Base-by-base conservation (phyloP, 768 basidiomycete species). In the Glaciozyma antarctica region DNA sequence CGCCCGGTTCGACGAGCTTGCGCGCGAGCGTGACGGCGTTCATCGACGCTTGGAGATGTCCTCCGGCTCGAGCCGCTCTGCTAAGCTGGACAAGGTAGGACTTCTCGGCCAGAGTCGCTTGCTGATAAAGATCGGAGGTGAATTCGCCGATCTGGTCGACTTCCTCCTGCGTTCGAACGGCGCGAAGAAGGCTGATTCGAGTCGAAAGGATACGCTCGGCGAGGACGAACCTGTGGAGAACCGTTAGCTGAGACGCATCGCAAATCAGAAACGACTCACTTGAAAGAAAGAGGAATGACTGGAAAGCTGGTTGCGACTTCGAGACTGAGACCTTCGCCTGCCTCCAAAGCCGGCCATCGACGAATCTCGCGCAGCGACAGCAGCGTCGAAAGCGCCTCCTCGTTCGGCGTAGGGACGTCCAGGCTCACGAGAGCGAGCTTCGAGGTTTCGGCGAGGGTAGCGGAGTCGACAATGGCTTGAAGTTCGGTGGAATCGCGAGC, bases 201-300 rank as follows among this genome's bases (percentile, higher is more conserved):
- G 88, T 90, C 4, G 90, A 86, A 75, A 90, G 81, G 55, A 95
- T 81, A 45, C 80, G 82, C 73, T 97, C 91, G 17, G 88, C 78
- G 70, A 85, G 82, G 6, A 78, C 71, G 76, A 94, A 95, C 41
- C 91, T 92, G 65, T 0, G 8, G 6, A n/a, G 0, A 44, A 15
- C n/a, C 21, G 17, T 53, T 6, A 21, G 45, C 2, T 24, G 10
- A 38, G 34, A 22, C 1, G 5, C 15, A 8, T 15, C 7, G 38
- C 13, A n/a, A 43, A 15, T 13, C 30, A 7, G 15, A 32, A 28
- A 4, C 15, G 54, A 58, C 32, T 12, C n/a, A 21, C 41, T 24
- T 19, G 58, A 52, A 49, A n/a, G 16, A 3, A 8, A 48, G 47
- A 38, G 52, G 32, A 22, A n/a, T 34, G 45, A 63, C 59, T 43